phyloP scores from a whole-genome alignment of 2,329 filamentous ascomycete genomes.

The Metarhizium humberi region DNA sequence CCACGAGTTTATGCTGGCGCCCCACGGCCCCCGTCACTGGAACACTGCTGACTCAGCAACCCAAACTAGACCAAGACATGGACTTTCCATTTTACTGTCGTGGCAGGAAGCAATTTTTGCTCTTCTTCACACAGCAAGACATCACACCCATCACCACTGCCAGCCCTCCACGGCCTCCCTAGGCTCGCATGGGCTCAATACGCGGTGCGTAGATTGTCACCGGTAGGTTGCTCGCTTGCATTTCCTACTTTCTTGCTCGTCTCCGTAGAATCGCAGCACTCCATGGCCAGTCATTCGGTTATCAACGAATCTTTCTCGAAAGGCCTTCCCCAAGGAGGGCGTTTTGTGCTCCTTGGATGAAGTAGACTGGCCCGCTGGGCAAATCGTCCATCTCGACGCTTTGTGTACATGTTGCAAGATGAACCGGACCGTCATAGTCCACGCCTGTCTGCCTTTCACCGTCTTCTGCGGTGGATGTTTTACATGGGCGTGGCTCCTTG shows the following conservation, averaged over 20 bases:
- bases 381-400: neutral
- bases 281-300: constrained; percentile 21
- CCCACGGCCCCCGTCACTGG: too few relatives aligned
- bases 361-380: constrained; percentile 26
- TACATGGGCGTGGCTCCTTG: constrained; percentile 43
- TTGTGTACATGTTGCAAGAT: constrained; percentile 30
- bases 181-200: neutral
- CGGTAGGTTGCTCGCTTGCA: neutral
- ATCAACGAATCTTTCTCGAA: constrained; percentile 24
- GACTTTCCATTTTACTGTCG: neutral
- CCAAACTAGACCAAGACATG: too few relatives aligned
- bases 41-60: too few relatives aligned
- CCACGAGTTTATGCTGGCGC: too few relatives aligned
- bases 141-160: neutral
- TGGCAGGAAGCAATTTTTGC: too few relatives aligned
- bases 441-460: constrained; percentile 26
- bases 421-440: constrained; percentile 45
- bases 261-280: constrained; percentile 13
- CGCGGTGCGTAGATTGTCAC: neutral
- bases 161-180: neutral
- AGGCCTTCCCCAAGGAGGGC: constrained; percentile 24
- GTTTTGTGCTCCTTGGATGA: constrained; percentile 26
- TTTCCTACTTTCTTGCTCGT: neutral
- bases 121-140: neutral
- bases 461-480: constrained; percentile 6